These are phyloP conservation scores for Seiridium cupressi DNA, from an alignment of 2,329 filamentous ascomycete species.

Conservation along the genomic window DNA sequence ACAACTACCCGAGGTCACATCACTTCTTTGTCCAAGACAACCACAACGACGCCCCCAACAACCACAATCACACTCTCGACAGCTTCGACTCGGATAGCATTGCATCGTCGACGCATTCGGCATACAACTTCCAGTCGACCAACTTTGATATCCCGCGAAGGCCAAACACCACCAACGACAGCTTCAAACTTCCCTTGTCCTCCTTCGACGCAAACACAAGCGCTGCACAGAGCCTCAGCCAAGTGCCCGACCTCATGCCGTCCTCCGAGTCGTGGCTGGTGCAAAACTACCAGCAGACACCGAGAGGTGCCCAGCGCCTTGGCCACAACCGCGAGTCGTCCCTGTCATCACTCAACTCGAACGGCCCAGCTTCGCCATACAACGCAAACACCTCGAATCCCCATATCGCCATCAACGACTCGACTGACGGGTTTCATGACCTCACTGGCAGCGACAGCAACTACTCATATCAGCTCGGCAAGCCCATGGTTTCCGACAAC, in stretches of 20 bases:
- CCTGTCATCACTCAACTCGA: constrained; percentile 58
- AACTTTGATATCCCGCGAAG: constrained; percentile 23
- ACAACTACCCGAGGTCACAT: constrained; percentile 23
- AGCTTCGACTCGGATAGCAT: constrained; percentile 11
- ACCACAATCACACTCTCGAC: constrained; percentile 15
- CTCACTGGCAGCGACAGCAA: constrained; percentile 35
- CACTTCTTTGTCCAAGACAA: constrained; percentile 11
- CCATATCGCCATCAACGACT: constrained; percentile 54
- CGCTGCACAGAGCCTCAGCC: constrained; percentile 20
- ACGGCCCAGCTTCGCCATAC: constrained; percentile 59
- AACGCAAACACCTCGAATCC: constrained; percentile 54
- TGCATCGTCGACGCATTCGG: constrained; percentile 26
- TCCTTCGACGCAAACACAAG: constrained; percentile 17
- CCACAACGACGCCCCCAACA: constrained; percentile 15
- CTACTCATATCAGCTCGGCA: constrained; percentile 47
- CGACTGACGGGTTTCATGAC: constrained; percentile 44
- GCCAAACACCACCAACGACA: constrained; percentile 23
- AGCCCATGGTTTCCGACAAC: constrained; percentile 33
- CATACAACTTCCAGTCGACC: constrained; percentile 2
- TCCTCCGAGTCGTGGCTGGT: constrained; percentile 24
- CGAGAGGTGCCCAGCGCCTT: constrained; percentile 29
- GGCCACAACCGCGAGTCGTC: constrained; percentile 61
- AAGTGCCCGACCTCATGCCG: constrained; percentile 29
- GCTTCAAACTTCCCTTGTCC: constrained; percentile 25
- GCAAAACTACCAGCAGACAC: constrained; percentile 23